phyloP scores from a whole-genome alignment of 1,284 basidiomycete genomes.

The Fereydounia khargensis region DNA sequence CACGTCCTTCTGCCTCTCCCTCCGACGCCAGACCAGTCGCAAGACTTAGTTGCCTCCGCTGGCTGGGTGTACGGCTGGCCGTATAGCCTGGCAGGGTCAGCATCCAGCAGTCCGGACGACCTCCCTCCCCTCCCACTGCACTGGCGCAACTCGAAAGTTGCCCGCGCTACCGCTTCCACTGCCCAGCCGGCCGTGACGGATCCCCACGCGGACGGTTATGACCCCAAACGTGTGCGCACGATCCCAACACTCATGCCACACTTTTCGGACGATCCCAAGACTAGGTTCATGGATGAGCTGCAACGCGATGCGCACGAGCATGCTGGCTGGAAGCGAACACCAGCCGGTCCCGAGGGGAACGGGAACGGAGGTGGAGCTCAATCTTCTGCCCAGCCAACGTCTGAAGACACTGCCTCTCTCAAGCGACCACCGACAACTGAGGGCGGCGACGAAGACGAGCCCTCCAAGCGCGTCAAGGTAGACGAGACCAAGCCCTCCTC shows the following conservation, averaged over 20 bases:
- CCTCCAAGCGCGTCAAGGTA: conserved; percentile 5
- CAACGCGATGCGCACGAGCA: conserved; percentile 48
- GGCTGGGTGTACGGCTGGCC: conserved; percentile 53
- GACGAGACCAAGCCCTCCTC: background rate
- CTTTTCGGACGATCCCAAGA: conserved; percentile 55
- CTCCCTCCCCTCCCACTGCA: conserved; percentile 45
- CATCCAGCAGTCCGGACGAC: background rate
- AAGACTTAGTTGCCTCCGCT: conserved; percentile 1
- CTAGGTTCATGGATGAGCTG: conserved; percentile 54
- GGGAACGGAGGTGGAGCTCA: too few relatives aligned
- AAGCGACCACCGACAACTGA: background rate
- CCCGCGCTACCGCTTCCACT: too few relatives aligned
- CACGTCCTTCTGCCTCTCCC: conserved; percentile 46
- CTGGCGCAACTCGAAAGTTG: conserved; percentile 8
- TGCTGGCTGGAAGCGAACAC: conserved; percentile 33
- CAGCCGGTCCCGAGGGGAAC: too few relatives aligned
- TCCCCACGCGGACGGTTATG: conserved; percentile 6
- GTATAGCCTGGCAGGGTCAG: conserved; percentile 33
- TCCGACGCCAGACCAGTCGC: background rate
- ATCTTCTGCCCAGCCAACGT: too few relatives aligned
- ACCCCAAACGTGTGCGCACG: conserved; percentile 11
- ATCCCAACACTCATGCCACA: conserved; percentile 53
- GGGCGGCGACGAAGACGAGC: background rate
- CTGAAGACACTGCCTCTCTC: too few relatives aligned
- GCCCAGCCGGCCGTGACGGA: conserved; percentile 1